Evolutionary conservation across 2,329 filamentous ascomycete genomes (phyloP).

Genomic region (Pseudogymnoascus sp.): DNA sequence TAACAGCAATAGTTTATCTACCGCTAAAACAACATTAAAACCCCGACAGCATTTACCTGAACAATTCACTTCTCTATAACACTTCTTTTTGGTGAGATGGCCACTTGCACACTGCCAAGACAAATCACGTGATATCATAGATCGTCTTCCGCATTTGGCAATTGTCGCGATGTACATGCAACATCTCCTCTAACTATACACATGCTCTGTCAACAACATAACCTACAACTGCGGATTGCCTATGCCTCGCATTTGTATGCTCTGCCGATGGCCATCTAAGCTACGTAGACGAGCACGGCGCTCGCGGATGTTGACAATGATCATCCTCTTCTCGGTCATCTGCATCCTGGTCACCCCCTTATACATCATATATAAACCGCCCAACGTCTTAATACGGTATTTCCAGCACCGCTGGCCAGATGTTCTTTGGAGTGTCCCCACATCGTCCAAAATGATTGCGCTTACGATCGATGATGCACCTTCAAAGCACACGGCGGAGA

Average conservation of each 20-base stretch:
- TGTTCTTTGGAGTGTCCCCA: slow-evolving; percentile 63
- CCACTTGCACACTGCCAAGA: not conserved
- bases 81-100: not conserved
- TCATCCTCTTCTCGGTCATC: not conserved
- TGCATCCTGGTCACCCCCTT: slow-evolving; percentile 2
- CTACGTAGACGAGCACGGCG: not conserved
- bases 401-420: slow-evolving; percentile 66
- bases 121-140: not conserved
- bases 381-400: slow-evolving; percentile 59
- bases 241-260: slow-evolving; percentile 4
- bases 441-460: slow-evolving; percentile 58
- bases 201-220: not conserved
- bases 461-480: slow-evolving; percentile 85
- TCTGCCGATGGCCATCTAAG: slow-evolving; percentile 5
- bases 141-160: not conserved
- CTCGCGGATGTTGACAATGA: slow-evolving; percentile 5
- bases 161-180: not conserved
- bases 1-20: not conserved
- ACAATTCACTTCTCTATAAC: not conserved
- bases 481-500: slow-evolving; percentile 60
- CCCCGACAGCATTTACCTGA: not conserved
- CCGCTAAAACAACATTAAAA: not conserved
- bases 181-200: not conserved
- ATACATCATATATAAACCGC: slow-evolving; percentile 76
- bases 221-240: not conserved